Evolutionary conservation across 2,329 filamentous ascomycete genomes (phyloP).

Genomic region (Pyrenophora seminiperda): DNA sequence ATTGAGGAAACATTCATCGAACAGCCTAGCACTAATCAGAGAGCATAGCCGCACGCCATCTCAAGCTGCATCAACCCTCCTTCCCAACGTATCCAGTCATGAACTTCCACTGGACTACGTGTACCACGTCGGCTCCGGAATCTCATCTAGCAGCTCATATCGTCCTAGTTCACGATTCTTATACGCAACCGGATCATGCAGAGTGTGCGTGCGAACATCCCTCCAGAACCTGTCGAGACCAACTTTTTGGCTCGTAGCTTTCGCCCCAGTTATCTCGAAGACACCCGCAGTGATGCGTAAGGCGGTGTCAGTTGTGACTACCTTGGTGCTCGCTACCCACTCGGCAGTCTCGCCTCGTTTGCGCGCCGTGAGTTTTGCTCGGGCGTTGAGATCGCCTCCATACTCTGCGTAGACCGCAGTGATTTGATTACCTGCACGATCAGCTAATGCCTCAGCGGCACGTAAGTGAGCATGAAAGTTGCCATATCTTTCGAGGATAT

Average conservation of each 20-base stretch:
- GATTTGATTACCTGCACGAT: conserved; percentile 60
- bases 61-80: no score
- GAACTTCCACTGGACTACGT: conserved; percentile 48
- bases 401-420: conserved; percentile 55
- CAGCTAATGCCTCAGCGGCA: conserved; percentile 63
- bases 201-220: conserved; percentile 67
- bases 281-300: conserved; percentile 64
- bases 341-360: conserved; percentile 66
- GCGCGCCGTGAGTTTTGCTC: conserved; percentile 55
- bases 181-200: conserved; percentile 71
- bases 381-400: conserved; percentile 34
- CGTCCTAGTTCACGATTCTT: conserved; percentile 68
- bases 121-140: conserved; percentile 66
- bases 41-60: no score
- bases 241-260: conserved; percentile 62
- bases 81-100: not conserved
- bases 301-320: conserved; percentile 65
- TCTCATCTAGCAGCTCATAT: conserved; percentile 61
- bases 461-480: conserved; percentile 67
- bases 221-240: conserved; percentile 70
- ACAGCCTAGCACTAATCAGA: no score
- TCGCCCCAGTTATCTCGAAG: conserved; percentile 67
- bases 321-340: conserved; percentile 66
- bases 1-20: no score
- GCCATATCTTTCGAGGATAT: conserved; percentile 68